Percentiles rank a stretch among this genome's conserved stretches.
Conservation (phyloP, 306 rosid genomes). For the Medicago truncatula region DNA sequence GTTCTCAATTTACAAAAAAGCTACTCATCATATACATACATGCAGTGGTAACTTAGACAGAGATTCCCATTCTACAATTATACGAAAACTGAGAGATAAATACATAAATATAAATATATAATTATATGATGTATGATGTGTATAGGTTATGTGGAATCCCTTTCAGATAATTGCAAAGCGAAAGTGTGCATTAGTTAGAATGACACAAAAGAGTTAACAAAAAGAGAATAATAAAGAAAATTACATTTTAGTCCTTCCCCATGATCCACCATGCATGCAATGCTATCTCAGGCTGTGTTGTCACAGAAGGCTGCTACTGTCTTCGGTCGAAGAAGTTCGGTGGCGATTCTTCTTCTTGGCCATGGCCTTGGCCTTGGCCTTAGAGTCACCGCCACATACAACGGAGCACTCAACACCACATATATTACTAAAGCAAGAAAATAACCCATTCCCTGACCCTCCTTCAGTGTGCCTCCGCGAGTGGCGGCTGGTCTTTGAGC, state of each 20-base stretch:
- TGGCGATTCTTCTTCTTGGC: constrained; percentile 45
- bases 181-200: constrained; percentile 10
- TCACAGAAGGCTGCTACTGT: constrained; percentile 44
- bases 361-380: constrained; percentile 3
- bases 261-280: neutral
- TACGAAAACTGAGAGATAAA: constrained; percentile 4
- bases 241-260: constrained; percentile 20
- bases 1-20: neutral
- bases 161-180: neutral
- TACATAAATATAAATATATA: neutral
- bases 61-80: constrained; percentile 22
- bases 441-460: constrained; percentile 57
- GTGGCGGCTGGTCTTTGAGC: constrained; percentile 39
- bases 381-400: constrained; percentile 62
- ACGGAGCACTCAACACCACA: constrained; percentile 78
- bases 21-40: no score
- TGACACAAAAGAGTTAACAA: constrained; percentile 8
- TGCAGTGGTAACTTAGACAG: neutral
- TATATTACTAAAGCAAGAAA: constrained; percentile 85
- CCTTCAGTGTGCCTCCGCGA: constrained; percentile 58
- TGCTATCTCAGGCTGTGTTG: neutral
- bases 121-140: constrained; percentile 11
- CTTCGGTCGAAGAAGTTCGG: constrained; percentile 50
- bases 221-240: constrained; percentile 16
- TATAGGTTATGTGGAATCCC: constrained; percentile 28